phyloP scores from a whole-genome alignment of 2,329 filamentous ascomycete species.

The Aspergillus hiratsukae region DNA sequence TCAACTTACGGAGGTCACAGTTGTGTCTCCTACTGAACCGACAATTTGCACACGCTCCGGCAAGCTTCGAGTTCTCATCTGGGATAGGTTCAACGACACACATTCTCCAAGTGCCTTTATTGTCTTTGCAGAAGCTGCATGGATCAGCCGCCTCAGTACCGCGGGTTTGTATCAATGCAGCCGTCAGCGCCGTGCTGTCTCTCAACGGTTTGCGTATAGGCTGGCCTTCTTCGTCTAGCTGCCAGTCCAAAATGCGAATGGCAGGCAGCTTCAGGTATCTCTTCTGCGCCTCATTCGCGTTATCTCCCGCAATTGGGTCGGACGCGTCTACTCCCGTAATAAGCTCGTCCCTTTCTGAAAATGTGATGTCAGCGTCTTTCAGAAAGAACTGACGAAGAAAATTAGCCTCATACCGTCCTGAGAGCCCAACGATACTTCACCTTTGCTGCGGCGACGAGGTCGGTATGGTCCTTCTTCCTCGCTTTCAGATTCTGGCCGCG shows the following conservation, averaged over 20 bases:
- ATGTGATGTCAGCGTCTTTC: neutral
- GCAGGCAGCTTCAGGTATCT: neutral
- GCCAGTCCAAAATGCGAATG: neutral
- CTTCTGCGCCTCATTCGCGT: slow-evolving; percentile 19
- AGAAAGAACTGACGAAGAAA: neutral
- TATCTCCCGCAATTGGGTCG: slow-evolving; percentile 16
- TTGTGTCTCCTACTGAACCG: slow-evolving; percentile 1
- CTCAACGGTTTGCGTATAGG: neutral
- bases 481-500: neutral
- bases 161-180: slow-evolving; percentile 5
- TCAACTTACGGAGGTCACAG: slow-evolving; percentile 2
- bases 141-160: neutral
- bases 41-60: slow-evolving; percentile 6
- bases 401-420: neutral
- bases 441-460: neutral
- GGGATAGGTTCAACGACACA: slow-evolving; percentile 2
- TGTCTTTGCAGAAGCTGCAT: neutral
- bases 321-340: neutral
- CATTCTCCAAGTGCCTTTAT: neutral
- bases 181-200: neutral
- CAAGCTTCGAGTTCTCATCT: neutral
- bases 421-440: neutral
- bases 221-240: neutral
- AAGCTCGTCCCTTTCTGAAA: neutral
- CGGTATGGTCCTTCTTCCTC: neutral